Percentiles rank a stretch among this genome's conserved stretches.
phyloP scores from a whole-genome alignment of 768 basidiomycete genomes.

The Gymnopilus junonius region DNA sequence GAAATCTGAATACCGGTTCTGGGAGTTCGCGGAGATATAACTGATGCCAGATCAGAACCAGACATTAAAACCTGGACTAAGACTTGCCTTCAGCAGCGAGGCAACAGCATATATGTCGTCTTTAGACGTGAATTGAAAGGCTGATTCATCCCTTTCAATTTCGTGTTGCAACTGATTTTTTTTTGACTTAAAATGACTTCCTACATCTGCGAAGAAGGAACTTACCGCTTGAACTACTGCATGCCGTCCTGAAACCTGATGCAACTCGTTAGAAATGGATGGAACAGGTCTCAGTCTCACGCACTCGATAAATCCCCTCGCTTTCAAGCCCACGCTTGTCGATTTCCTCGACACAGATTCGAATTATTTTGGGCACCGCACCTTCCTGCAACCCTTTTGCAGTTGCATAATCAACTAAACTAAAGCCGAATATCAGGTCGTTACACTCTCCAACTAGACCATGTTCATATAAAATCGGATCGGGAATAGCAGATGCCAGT shows the following conservation, averaged over 20 bases:
- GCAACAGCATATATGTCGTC: conserved; percentile 88
- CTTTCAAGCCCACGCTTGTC: conserved; percentile 77
- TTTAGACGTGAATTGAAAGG: conserved; percentile 72
- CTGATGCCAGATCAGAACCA: conserved; percentile 35
- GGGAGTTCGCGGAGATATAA: conserved; percentile 86
- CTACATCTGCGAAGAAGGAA: conserved; percentile 2
- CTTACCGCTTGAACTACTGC: conserved; percentile 82
- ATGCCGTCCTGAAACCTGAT: conserved; percentile 82
- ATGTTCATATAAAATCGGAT: conserved; percentile 76
- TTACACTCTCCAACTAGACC: conserved; percentile 83
- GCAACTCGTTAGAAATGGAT: conserved; percentile 1
- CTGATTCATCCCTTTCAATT: conserved; percentile 81
- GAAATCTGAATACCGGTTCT: conserved; percentile 86
- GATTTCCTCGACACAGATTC: conserved; percentile 81
- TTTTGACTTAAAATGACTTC: neutral
- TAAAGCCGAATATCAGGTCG: conserved; percentile 90
- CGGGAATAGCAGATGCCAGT: conserved; percentile 67
- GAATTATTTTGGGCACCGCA: conserved; percentile 79
- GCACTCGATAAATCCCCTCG: conserved; percentile 83
- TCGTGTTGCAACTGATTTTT: conserved; percentile 76
- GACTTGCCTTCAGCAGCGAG: conserved; percentile 79
- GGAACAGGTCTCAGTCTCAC: conserved; percentile 19
- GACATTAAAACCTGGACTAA: neutral
- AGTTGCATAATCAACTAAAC: conserved; percentile 87
- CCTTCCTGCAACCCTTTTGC: conserved; percentile 74